Base-by-base conservation (phyloP, 2,329 filamentous ascomycete genomes). In the Sporothrix humicola region DNA sequence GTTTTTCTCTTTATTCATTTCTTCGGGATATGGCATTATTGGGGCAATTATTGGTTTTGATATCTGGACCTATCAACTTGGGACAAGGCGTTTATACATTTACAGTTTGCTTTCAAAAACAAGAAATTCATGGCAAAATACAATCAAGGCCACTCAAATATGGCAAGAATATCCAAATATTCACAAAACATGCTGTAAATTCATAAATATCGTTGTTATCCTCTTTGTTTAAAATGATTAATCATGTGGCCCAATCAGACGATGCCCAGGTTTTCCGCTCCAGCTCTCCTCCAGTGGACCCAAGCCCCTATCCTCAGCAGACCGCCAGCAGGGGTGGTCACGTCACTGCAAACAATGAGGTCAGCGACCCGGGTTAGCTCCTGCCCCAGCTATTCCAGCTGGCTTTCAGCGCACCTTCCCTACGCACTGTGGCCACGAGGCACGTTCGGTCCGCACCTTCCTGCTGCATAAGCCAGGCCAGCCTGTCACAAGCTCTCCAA, bases 401-500 rank as follows among this genome's bases (percentile, higher is more conserved):
- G 31, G 12, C 15, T 17, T 63, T 48, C 68, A 70, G 52, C 52
- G 50, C 68, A 56, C 26, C 50, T 26, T 37, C 31, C 31, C 3
- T 5, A 5, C 31, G 2, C 3, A 17, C 52, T 46, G 31, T 70
- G 68, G 68, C 68, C 68, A 70, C 68, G 68, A 52, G 68, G 52
- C 68, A 58, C 37, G 26, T 69, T 54, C 7, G 50, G 48, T 63
- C 59, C 37, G 37, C 59, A 44, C 59, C 37, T 20, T 69, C 44
- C 59, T 23, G 59, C 59, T 46, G 61, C 61, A 66, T 48, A 66
- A 65, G 48, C 61, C 61, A 10, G 61, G 61, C 42, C 61, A 66
- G 61, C 61, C 65, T 66, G 63, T 66, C 63, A 66, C 63, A 66
- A 50, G 63, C 44, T 68, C 65, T 7, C 65, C 65, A 54, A 69